Conservation (phyloP, 2,329 filamentous ascomycete species). For the Venturia carpophila region DNA sequence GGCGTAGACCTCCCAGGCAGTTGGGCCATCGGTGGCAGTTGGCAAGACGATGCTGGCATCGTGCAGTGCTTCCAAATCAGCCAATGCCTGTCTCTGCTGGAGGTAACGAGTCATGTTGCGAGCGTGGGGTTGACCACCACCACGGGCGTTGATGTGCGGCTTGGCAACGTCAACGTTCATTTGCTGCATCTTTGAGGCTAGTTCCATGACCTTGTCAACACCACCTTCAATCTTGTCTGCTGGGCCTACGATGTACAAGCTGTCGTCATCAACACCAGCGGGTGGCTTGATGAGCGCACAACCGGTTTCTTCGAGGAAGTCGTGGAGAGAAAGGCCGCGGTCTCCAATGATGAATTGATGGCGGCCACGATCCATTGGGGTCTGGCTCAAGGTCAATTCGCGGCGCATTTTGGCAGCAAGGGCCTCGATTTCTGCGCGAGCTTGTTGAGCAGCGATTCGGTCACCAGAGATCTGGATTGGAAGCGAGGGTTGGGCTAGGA, state of each 20-base stretch:
- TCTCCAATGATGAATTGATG: slow-evolving; percentile 95
- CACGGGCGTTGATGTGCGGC: slow-evolving; percentile 66
- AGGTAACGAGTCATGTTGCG: slow-evolving; percentile 83
- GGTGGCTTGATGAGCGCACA: slow-evolving; percentile 80
- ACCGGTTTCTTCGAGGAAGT: slow-evolving; percentile 85
- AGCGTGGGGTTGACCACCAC: slow-evolving; percentile 69
- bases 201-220: slow-evolving; percentile 75
- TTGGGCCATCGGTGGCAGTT: slow-evolving; percentile 60
- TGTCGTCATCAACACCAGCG: slow-evolving; percentile 68
- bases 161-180: slow-evolving; percentile 74
- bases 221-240: slow-evolving; percentile 64
- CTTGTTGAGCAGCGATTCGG: slow-evolving; percentile 70
- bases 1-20: slow-evolving; percentile 83
- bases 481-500: slow-evolving; percentile 62
- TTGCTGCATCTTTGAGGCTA: slow-evolving; percentile 81
- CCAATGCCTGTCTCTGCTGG: slow-evolving; percentile 70
- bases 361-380: slow-evolving; percentile 74
- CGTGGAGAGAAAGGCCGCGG: slow-evolving; percentile 66
- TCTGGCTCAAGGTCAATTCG: slow-evolving; percentile 68
- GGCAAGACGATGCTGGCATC: slow-evolving; percentile 84
- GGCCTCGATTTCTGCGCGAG: slow-evolving; percentile 71
- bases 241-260: slow-evolving; percentile 77
- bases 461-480: slow-evolving; percentile 85
- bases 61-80: slow-evolving; percentile 71
- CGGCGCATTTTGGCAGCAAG: slow-evolving; percentile 67